These are phyloP conservation scores for Eucalyptus microcorys DNA, from an alignment of 345 rosid species.

Conservation along the genomic window DNA sequence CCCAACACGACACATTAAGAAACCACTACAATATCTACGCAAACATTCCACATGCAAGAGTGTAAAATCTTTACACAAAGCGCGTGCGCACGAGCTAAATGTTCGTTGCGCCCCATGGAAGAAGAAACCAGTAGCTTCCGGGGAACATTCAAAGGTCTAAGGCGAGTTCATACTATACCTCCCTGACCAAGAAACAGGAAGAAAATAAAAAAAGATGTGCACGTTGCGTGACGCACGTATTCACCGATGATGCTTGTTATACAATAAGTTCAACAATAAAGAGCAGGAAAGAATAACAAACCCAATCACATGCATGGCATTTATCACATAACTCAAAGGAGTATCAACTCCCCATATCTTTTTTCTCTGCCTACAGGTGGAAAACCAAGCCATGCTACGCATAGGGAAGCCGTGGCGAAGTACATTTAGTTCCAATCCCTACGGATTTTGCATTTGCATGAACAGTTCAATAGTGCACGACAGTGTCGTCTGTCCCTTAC, in stretches of 20 bases:
- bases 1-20: neutral
- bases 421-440: neutral
- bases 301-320: neutral
- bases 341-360: neutral
- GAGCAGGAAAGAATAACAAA: neutral
- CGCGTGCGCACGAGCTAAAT: neutral
- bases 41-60: neutral
- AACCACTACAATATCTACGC: neutral
- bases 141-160: neutral
- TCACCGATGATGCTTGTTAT: neutral
- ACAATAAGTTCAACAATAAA: neutral
- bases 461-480: neutral
- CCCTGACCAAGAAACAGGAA: neutral
- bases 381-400: neutral
- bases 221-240: neutral
- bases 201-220: neutral
- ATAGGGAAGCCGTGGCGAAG: neutral
- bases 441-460: neutral
- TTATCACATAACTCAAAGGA: neutral
- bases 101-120: neutral
- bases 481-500: neutral
- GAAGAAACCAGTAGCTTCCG: neutral
- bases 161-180: neutral
- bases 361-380: neutral
- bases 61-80: neutral